Percentiles rank a stretch among this genome's conserved stretches.
These are phyloP conservation scores for Inga laurina DNA, from an alignment of 306 rosid species.

Conservation along the genomic window DNA sequence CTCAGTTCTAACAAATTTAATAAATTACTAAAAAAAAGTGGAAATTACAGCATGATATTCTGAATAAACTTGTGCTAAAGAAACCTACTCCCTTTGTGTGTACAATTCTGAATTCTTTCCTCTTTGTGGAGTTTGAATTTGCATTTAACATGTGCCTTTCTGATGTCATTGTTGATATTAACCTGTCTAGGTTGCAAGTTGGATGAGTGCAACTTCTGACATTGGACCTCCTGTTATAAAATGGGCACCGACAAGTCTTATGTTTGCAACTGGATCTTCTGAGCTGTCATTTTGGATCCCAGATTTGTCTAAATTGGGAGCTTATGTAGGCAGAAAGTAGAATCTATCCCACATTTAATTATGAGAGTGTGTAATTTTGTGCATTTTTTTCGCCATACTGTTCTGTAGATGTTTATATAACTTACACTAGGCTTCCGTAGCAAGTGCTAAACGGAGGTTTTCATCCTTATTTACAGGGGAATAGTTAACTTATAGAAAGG, in stretches of 20 bases:
- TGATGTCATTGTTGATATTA: constrained; percentile 15
- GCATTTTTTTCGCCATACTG: background rate
- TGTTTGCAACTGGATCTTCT: constrained; percentile 91
- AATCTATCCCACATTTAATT: background rate
- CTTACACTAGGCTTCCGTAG: background rate
- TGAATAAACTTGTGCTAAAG: background rate
- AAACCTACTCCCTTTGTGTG: background rate
- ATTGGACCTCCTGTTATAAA: constrained; percentile 88
- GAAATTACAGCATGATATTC: background rate
- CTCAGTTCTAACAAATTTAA: background rate
- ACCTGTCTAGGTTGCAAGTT: constrained; percentile 71
- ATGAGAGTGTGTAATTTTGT: background rate
- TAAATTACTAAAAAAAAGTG: background rate
- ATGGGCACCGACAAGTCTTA: constrained; percentile 94
- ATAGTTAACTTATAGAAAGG: background rate
- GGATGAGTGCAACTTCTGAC: constrained; percentile 85
- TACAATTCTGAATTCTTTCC: background rate
- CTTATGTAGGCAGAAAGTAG: constrained; percentile 48
- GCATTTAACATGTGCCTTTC: background rate
- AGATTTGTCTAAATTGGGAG: constrained; percentile 86
- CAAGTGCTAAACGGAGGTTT: background rate
- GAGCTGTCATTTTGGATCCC: constrained; percentile 95
- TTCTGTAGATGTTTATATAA: background rate
- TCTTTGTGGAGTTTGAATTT: background rate
- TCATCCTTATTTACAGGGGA: background rate